A percentile compares a stretch with the other conserved stretches of the same genome.
phyloP scores from a whole-genome alignment of 768 basidiomycete species.

The Mycena metata region DNA sequence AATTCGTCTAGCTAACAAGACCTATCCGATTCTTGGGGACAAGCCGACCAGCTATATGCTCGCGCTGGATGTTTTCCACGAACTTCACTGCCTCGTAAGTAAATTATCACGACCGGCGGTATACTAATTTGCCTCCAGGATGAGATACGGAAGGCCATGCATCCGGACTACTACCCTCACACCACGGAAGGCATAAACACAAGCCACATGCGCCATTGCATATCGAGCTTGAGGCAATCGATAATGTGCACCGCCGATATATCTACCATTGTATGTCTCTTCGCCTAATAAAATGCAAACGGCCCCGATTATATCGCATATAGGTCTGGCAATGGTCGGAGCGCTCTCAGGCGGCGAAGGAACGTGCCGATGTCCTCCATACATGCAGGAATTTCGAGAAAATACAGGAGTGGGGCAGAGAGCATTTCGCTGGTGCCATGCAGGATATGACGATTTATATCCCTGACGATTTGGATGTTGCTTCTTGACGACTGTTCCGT shows the following conservation, averaged over 20 bases:
- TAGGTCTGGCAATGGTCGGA: conserved; percentile 45
- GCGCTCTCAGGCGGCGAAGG: conserved; percentile 37
- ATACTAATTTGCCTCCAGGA: conserved; percentile 29
- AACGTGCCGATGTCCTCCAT: conserved; percentile 42
- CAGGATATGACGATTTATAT: conserved; percentile 44
- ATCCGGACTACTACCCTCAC: conserved; percentile 37
- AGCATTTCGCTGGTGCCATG: conserved; percentile 36
- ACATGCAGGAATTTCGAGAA: conserved; percentile 40
- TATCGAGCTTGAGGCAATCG: conserved; percentile 42
- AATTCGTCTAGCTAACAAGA: conserved; percentile 40
- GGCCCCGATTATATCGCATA: background rate
- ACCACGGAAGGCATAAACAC: conserved; percentile 39
- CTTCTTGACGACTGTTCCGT: conserved; percentile 9
- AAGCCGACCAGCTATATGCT: conserved; percentile 41
- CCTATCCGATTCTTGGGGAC: conserved; percentile 43
- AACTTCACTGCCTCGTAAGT: conserved; percentile 46
- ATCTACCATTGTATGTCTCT: conserved; percentile 37
- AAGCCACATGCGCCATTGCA: conserved; percentile 43
- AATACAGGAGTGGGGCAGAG: conserved; percentile 35
- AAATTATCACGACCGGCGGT: background rate
- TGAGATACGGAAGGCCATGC: conserved; percentile 43
- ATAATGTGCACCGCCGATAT: conserved; percentile 43
- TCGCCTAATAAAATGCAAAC: background rate
- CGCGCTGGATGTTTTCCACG: conserved; percentile 42
- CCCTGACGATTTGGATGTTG: conserved; percentile 34